Conservation (phyloP, 495 filamentous ascomycete species). For the Tuber magnatum region DNA sequence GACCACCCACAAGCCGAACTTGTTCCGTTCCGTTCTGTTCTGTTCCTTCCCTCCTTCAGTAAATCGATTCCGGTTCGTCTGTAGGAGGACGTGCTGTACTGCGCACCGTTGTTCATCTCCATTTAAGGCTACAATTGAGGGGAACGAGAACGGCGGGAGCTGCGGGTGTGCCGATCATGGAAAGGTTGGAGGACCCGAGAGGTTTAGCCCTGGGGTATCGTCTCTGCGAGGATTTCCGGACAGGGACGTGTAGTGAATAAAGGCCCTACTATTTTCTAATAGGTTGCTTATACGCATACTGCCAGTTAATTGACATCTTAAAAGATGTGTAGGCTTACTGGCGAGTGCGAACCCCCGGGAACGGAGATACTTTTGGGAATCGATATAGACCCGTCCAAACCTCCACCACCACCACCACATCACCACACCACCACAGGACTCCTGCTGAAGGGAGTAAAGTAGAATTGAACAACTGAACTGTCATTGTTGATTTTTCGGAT, state of each 20-base stretch:
- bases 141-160: neutral
- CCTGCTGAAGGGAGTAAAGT: neutral
- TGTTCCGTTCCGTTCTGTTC: neutral
- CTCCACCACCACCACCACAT: no score
- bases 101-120: neutral
- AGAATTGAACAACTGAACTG: neutral
- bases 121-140: neutral
- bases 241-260: no score
- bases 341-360: no score
- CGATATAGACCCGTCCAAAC: no score
- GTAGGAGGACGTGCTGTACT: neutral
- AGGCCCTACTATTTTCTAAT: no score
- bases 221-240: no score
- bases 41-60: neutral
- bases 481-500: neutral
- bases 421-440: neutral
- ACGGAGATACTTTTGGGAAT: no score
- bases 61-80: neutral
- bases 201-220: neutral
- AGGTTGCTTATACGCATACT: no score
- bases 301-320: no score
- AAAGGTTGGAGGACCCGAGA: neutral
- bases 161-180: neutral
- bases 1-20: neutral
- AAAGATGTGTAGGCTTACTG: no score